Evolutionary conservation across 805 yeast genomes (phyloP), one percentile per base, ranked within the genome.

Genomic region (Myxozyma geophila): DNA sequence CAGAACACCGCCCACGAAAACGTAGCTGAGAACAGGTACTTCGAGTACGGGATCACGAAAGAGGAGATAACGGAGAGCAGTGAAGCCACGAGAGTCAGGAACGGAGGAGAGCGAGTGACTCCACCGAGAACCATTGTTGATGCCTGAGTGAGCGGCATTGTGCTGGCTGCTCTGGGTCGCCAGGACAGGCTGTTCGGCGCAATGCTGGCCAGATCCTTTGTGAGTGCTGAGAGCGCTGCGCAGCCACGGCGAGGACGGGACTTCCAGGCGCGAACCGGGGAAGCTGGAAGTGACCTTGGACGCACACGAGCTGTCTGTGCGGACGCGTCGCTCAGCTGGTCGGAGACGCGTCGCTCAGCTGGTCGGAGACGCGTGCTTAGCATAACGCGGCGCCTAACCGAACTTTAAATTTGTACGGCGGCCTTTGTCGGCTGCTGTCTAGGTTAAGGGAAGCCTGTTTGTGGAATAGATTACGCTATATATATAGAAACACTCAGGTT

Each of bases 1-100:
- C 60, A 57, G 49, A 66, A 66, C 28, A 62, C 44, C 37, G 67
- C 69, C 69, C 69, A 66, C 37, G 69, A 66, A 51, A 66, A 66
- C 40, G 58, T 21, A 12, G 69, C 68, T 8, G 69, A 66, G 53
- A 66, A 66, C 17, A 66, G 64, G 43, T 61, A 66, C 9, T 65
- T 64, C 54, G 69, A 66, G 55, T 66, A 66, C 4, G 69, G 69
- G 36, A 66, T 60, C 9, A 48, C 67, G 43, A 63, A 66, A 37
- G 59, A 21, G 12, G 69, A 54, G n/a, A 58, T 9, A 6, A 66
- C 69, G 8, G 69, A 59, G 21, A 66, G 54, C 37, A 66, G 58
- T 28, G 69, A 66, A 21, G 69, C 69, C 28, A 66, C 68, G 39
- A 66, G 62, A 17, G 69, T 66, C 43, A 66, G 58, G 15, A 66